Percentiles rank a stretch among this genome's conserved stretches.
These are phyloP conservation scores for Globisporangium cylindrosporum DNA, from an alignment of 352 stramenopile species.

Conservation along the genomic window DNA sequence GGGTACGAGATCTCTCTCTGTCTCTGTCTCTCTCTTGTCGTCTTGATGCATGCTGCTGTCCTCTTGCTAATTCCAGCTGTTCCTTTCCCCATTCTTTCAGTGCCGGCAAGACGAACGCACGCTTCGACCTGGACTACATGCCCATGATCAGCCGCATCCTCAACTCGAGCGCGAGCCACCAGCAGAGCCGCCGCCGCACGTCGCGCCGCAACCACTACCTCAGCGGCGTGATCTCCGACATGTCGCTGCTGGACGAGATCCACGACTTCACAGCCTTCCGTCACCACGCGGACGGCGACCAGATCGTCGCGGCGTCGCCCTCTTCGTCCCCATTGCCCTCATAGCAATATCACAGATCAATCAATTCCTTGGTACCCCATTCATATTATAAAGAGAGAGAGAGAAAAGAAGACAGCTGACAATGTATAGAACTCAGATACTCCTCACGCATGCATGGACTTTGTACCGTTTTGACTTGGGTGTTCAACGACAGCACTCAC, in stretches of 20 bases:
- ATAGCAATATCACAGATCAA: conserved; percentile 3
- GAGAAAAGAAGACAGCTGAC: neutral
- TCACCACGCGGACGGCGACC: conserved; percentile 29
- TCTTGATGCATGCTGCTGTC: neutral
- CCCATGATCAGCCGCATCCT: conserved; percentile 61
- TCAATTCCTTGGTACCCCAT: neutral
- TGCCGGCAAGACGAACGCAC: conserved; percentile 30
- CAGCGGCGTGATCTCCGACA: conserved; percentile 66
- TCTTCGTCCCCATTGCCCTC: conserved; percentile 25
- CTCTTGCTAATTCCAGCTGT: neutral
- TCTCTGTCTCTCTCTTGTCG: conserved; percentile 1
- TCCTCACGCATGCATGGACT: neutral
- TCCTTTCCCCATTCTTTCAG: conserved; percentile 8
- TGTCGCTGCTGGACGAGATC: conserved; percentile 61
- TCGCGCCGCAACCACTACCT: conserved; percentile 80
- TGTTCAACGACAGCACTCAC: conserved; percentile 21
- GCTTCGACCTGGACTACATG: conserved; percentile 67
- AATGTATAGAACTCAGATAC: neutral
- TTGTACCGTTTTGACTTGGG: neutral
- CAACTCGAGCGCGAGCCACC: conserved; percentile 36
- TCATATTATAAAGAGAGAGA: neutral
- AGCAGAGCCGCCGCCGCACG: conserved; percentile 57
- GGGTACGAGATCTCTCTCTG: conserved; percentile 26
- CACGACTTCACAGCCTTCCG: conserved; percentile 43
- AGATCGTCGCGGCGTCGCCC: conserved; percentile 55